Evolutionary conservation across 2,329 filamentous ascomycete species (phyloP).

Genomic region (Seiridium unicorne): DNA sequence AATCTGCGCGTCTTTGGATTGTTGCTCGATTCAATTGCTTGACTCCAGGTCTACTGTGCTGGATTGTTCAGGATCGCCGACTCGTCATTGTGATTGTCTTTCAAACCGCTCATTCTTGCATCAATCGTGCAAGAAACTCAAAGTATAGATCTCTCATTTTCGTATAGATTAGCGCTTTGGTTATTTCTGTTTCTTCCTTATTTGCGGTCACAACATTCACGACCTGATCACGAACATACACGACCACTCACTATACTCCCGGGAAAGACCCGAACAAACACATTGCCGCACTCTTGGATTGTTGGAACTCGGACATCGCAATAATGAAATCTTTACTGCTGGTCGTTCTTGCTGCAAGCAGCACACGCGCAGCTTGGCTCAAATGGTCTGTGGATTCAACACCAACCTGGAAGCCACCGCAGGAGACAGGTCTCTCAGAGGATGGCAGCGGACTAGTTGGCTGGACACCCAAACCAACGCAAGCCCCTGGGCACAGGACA

Average conservation of each 20-base stretch:
- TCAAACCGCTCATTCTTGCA: too few species aligned
- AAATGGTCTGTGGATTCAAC: neutral
- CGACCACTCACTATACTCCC: too few species aligned
- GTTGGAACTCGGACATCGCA: neutral
- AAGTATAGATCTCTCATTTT: too few species aligned
- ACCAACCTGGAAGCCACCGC: neutral
- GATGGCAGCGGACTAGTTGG: neutral
- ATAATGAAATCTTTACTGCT: neutral
- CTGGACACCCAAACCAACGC: conserved; percentile 4
- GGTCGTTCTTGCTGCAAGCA: neutral
- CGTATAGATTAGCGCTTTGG: too few species aligned
- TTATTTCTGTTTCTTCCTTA: too few species aligned
- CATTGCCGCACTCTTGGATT: neutral
- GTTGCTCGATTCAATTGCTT: neutral
- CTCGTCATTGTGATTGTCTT: too few species aligned
- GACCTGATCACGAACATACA: too few species aligned
- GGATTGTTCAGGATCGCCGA: neutral
- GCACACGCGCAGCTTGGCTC: neutral
- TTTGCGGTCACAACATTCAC: too few species aligned
- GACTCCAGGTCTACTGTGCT: neutral
- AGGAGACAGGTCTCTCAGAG: neutral
- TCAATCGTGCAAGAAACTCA: too few species aligned
- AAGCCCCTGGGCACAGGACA: neutral
- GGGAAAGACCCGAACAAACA: too few species aligned
- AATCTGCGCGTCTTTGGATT: neutral